Percentiles rank a stretch among this genome's conserved stretches.
Conservation (phyloP, 441 rosid genomes). For the Theobroma grandiflorum region DNA sequence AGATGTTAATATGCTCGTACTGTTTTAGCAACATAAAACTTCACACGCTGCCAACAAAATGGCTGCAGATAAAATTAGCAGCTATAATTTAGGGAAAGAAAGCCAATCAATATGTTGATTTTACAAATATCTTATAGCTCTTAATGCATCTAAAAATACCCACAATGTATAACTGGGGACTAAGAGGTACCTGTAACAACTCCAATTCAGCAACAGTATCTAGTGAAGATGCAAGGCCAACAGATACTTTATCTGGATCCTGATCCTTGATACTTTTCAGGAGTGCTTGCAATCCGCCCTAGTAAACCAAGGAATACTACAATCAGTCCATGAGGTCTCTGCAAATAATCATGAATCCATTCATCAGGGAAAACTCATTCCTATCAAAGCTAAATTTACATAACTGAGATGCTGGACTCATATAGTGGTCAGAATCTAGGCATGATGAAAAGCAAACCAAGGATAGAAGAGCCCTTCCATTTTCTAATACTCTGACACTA, state of each 20-base stretch:
- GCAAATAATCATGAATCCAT: conserved; percentile 24
- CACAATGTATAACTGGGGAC: not conserved
- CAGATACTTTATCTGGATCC: conserved; percentile 93
- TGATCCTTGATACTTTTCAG: conserved; percentile 77
- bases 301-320: conserved; percentile 29
- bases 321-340: conserved; percentile 31
- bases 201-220: conserved; percentile 88
- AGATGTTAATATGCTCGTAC: conserved; percentile 27
- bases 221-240: conserved; percentile 83
- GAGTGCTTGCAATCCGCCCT: conserved; percentile 93
- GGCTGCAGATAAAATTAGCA: not conserved
- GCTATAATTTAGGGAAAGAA: not conserved
- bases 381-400: not conserved
- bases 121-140: not conserved
- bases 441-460: not conserved
- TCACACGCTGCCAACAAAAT: not conserved
- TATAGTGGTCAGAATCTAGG: too few relatives aligned
- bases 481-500: not conserved
- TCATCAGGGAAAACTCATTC: conserved; percentile 25
- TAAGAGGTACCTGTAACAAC: conserved; percentile 78
- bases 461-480: not conserved
- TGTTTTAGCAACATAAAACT: conserved; percentile 4
- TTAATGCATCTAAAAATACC: conserved; percentile 13
- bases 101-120: not conserved
- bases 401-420: not conserved